Evolutionary conservation across 2,329 filamentous ascomycete species (phyloP).

Genomic region (Ophiognomonia clavigignenti-juglandacearum): DNA sequence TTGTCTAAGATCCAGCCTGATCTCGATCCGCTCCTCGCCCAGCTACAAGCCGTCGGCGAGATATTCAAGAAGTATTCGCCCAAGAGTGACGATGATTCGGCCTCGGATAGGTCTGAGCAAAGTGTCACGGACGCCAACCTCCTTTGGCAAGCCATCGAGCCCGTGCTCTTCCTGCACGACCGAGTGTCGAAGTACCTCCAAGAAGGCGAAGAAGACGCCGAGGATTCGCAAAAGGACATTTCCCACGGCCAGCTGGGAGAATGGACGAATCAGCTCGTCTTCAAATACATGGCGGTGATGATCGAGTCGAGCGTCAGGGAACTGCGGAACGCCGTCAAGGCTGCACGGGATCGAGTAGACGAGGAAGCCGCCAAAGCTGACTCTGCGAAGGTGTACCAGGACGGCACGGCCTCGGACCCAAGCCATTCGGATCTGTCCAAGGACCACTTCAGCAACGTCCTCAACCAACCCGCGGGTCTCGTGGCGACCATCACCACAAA

Average conservation of each 20-base stretch:
- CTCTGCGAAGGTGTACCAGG: constrained; percentile 23
- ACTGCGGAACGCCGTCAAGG: constrained; percentile 25
- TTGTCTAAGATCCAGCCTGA: constrained; percentile 20
- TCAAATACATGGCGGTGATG: constrained; percentile 24
- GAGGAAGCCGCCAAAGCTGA: constrained; percentile 24
- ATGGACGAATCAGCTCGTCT: constrained; percentile 26
- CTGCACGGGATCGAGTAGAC: constrained; percentile 26
- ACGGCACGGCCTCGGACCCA: constrained; percentile 40
- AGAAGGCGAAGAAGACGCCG: constrained; percentile 22
- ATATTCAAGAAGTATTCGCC: constrained; percentile 23
- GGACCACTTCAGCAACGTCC: constrained; percentile 55
- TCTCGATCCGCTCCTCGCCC: constrained; percentile 20
- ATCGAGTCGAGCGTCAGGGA: constrained; percentile 26
- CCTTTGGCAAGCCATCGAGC: constrained; percentile 26
- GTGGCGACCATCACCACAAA: constrained; percentile 56
- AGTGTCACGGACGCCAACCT: constrained; percentile 20
- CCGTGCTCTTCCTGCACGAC: constrained; percentile 26
- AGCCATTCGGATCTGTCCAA: constrained; percentile 56
- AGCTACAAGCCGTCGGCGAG: constrained; percentile 22
- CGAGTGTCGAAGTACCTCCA: constrained; percentile 25
- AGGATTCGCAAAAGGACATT: constrained; percentile 19
- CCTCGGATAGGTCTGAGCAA: background rate
- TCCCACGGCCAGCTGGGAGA: constrained; percentile 24
- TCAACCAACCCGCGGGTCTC: constrained; percentile 51
- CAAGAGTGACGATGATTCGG: background rate